Evolutionary conservation across 768 basidiomycete species (phyloP).

Genomic region (Panaeolus papilionaceus): DNA sequence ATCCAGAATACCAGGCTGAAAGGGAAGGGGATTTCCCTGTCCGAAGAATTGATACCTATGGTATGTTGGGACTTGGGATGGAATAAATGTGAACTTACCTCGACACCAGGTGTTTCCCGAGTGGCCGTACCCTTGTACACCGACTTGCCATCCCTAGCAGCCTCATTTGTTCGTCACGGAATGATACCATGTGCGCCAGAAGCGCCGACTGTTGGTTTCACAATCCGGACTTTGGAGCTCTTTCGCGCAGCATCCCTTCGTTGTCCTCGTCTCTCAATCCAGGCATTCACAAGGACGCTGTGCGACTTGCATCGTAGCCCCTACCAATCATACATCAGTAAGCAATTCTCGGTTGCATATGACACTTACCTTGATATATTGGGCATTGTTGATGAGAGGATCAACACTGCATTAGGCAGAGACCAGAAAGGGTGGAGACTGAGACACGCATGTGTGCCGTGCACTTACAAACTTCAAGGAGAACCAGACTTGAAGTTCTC

Average conservation of each 20-base stretch:
- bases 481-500: slow-evolving; percentile 2
- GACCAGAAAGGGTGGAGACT: slow-evolving; percentile 30
- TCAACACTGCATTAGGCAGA: slow-evolving; percentile 30
- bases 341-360: slow-evolving; percentile 32
- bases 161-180: slow-evolving; percentile 30
- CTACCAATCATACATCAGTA: slow-evolving; percentile 25
- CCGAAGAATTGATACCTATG: slow-evolving; percentile 2
- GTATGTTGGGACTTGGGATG: not conserved
- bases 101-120: not conserved
- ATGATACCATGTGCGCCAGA: slow-evolving; percentile 33
- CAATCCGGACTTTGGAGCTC: slow-evolving; percentile 29
- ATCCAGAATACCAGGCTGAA: not conserved
- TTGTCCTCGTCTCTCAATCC: slow-evolving; percentile 33
- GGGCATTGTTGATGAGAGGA: slow-evolving; percentile 17
- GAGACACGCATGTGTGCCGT: slow-evolving; percentile 14
- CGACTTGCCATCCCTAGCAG: slow-evolving; percentile 17
- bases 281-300: slow-evolving; percentile 35
- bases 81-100: too few relatives aligned
- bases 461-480: slow-evolving; percentile 15
- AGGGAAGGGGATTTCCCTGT: not conserved
- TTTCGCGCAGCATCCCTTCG: slow-evolving; percentile 27
- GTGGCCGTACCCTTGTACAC: slow-evolving; percentile 8
- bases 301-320: slow-evolving; percentile 36
- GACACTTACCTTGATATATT: slow-evolving; percentile 33
- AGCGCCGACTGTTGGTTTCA: slow-evolving; percentile 27